Conservation (phyloP, 2,329 filamentous ascomycete genomes). For the Phoma sp. region DNA sequence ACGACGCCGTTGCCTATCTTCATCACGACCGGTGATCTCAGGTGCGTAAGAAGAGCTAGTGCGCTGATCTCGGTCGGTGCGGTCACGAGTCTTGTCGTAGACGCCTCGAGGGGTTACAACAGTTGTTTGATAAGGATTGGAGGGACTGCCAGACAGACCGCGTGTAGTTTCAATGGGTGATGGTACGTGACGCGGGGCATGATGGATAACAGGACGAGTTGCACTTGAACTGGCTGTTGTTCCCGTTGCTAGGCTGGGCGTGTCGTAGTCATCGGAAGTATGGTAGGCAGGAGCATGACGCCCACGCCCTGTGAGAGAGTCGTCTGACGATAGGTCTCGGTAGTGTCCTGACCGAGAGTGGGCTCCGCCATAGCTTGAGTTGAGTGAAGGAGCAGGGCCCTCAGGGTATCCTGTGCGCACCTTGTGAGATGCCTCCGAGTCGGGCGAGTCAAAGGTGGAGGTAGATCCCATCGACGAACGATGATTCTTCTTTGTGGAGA, state of each 20-base stretch:
- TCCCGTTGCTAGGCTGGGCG: slow-evolving; percentile 22
- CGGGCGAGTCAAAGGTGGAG: slow-evolving; percentile 35
- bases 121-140: slow-evolving; percentile 30
- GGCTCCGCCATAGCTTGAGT: slow-evolving; percentile 22
- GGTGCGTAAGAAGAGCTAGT: slow-evolving; percentile 32
- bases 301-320: slow-evolving; percentile 36
- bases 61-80: slow-evolving; percentile 27
- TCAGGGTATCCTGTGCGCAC: slow-evolving; percentile 46
- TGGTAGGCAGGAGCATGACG: slow-evolving; percentile 39
- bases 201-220: slow-evolving; percentile 39
- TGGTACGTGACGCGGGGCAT: slow-evolving; percentile 13
- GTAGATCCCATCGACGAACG: slow-evolving; percentile 29
- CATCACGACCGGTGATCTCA: slow-evolving; percentile 32
- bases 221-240: slow-evolving; percentile 24
- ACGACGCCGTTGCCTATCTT: slow-evolving; percentile 29
- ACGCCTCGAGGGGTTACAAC: slow-evolving; percentile 27
- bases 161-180: slow-evolving; percentile 16
- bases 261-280: slow-evolving; percentile 42
- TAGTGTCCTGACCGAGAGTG: slow-evolving; percentile 30
- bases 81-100: slow-evolving; percentile 27
- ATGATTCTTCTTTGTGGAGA: slow-evolving; percentile 30
- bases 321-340: slow-evolving; percentile 38
- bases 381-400: slow-evolving; percentile 26
- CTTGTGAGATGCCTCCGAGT: slow-evolving; percentile 41
- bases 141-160: slow-evolving; percentile 17